These are phyloP conservation scores for Fragaria iinumae DNA, from an alignment of 306 rosid species.

Conservation along the genomic window DNA sequence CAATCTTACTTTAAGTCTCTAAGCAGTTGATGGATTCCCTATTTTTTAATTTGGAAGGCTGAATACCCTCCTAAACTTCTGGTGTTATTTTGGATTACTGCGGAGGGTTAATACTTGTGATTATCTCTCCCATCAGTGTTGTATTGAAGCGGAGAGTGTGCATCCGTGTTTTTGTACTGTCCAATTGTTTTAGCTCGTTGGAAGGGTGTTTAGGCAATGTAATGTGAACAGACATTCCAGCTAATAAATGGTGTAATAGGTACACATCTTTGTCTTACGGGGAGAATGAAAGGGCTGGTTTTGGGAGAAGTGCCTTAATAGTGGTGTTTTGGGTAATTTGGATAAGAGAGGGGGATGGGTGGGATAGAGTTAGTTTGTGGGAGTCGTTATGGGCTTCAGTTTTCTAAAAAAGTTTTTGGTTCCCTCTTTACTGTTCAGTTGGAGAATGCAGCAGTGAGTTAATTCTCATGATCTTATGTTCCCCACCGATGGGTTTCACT, in stretches of 20 bases:
- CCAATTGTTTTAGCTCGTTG: background rate
- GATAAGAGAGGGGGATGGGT: background rate
- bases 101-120: background rate
- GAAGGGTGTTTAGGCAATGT: background rate
- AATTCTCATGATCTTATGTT: background rate
- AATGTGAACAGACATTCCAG: background rate
- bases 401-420: no score
- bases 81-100: background rate
- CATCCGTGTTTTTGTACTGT: background rate
- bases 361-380: no score
- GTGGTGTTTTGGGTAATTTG: background rate
- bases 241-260: background rate
- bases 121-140: background rate
- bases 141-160: background rate
- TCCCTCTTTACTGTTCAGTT: background rate
- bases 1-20: background rate
- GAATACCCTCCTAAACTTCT: background rate
- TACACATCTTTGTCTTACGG: background rate
- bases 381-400: no score
- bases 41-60: background rate
- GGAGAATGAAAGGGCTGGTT: background rate
- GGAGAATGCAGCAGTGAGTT: background rate
- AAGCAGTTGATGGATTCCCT: background rate
- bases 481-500: background rate
- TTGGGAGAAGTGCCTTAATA: background rate